Evolutionary conservation across 805 yeast genomes (phyloP).

Genomic region (Scheffersomyces ergatensis): DNA sequence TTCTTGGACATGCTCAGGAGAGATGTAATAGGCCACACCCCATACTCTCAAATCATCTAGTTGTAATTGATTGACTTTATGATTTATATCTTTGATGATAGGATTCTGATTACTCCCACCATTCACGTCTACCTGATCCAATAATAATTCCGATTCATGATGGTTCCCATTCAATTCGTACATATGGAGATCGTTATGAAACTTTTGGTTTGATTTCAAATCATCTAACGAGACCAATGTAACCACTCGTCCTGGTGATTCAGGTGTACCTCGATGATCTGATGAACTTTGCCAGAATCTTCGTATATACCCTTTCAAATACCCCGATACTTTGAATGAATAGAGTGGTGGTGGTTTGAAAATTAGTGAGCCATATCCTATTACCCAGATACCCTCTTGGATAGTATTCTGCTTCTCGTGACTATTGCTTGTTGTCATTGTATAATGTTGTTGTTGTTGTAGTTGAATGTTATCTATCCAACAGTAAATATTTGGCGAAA

Average conservation of each 20-base stretch:
- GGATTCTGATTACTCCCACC: too few relatives aligned
- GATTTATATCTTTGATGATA: conserved; percentile 12
- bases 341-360: conserved; percentile 86
- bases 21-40: conserved; percentile 85
- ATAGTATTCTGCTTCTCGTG: background rate
- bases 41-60: conserved; percentile 53
- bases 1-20: conserved; percentile 55
- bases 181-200: conserved; percentile 41
- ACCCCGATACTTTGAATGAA: conserved; percentile 64
- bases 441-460: too few relatives aligned
- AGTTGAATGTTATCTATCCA: too few relatives aligned
- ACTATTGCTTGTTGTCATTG: background rate
- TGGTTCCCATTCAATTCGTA: conserved; percentile 22
- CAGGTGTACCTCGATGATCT: conserved; percentile 89
- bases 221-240: conserved; percentile 68
- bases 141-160: conserved; percentile 7
- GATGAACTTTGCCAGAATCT: conserved; percentile 90
- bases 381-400: conserved; percentile 61
- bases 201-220: conserved; percentile 37
- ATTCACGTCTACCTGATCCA: conserved; percentile 3
- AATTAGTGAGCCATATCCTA: conserved; percentile 87
- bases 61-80: conserved; percentile 17
- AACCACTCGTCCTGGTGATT: conserved; percentile 84
- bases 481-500: too few relatives aligned
- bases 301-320: conserved; percentile 70